Evolutionary conservation across 164 flowering plant genomes (phyloP), one percentile per base, ranked within the genome.

Genomic region (Sedum album): DNA sequence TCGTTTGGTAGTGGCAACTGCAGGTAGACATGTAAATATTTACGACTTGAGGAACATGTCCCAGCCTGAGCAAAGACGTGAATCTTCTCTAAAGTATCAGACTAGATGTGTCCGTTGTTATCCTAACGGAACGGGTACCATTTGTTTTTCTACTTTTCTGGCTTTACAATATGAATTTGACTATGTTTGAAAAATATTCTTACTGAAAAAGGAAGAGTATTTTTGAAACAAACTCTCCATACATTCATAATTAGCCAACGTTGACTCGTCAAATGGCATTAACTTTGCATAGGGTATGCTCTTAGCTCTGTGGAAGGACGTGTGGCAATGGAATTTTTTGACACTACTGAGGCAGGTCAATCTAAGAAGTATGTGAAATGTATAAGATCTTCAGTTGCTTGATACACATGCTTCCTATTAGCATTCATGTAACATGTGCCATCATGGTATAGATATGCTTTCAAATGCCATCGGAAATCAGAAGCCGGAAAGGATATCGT

Each of bases 271-370:
- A 53, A 7, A 28, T 21, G 66, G 0, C 65, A 69, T 44, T 33
- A 36, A 28, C 35, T 72, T 21, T 57, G 30, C 84, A 74, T 85
- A 90, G 99, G 99, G 68, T 95, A 87, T 87, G 98, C 99, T 67
- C 91, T 95, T 62, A 95, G 99, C 77, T 92, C 97, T 36, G 96
- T 92, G 51, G 99, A 95, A 81, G 99, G 99, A 46, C 83, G 96
- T 25, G 93, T 92, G 71, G 93, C 97, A 0, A 95, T 92, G 97
- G 99, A 92, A 69, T 95, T 91, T 63, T 95, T 95, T 81, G 97
- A 95, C 77, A 89, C 82, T 21, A 88, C 97, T 18, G 97, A 90
- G 74, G 82, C 88, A 66, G 88, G 96, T 70, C 98, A 95, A 79
- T 77, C 93, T n/a, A 95, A 95, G 72, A 95, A 92, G 99, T 95